Percentiles rank a stretch among this genome's conserved stretches.
Evolutionary conservation across 1,284 basidiomycete species (phyloP).

Genomic region (Violaceomyces palustris): DNA sequence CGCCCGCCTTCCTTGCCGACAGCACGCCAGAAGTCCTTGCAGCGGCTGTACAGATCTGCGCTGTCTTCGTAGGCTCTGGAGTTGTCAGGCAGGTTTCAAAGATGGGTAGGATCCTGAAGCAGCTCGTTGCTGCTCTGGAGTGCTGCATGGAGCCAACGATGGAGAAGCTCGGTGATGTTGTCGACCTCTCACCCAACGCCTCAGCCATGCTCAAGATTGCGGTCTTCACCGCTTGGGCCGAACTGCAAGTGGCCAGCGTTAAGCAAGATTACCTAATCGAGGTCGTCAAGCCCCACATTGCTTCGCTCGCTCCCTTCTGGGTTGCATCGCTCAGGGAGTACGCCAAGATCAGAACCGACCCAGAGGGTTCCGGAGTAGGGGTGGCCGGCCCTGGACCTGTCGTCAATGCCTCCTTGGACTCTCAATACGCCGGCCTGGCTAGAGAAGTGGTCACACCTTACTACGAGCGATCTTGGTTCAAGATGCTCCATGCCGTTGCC

Average conservation of each 20-base stretch:
- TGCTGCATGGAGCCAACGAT: slow-evolving; percentile 66
- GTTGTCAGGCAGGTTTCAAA: slow-evolving; percentile 80
- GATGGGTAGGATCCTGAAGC: slow-evolving; percentile 91
- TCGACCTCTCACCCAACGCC: slow-evolving; percentile 83
- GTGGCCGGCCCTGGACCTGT: slow-evolving; percentile 54
- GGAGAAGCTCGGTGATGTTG: slow-evolving; percentile 78
- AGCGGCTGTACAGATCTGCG: slow-evolving; percentile 86
- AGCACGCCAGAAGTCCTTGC: slow-evolving; percentile 92
- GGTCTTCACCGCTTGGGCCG: slow-evolving; percentile 90
- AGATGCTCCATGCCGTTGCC: slow-evolving; percentile 80
- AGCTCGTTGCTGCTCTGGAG: slow-evolving; percentile 73
- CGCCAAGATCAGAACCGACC: slow-evolving; percentile 75
- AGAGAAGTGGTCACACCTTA: slow-evolving; percentile 78
- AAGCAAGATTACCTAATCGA: slow-evolving; percentile 72
- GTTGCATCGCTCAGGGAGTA: slow-evolving; percentile 83
- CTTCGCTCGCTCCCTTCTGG: slow-evolving; percentile 76
- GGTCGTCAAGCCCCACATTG: slow-evolving; percentile 76
- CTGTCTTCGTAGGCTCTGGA: slow-evolving; percentile 91
- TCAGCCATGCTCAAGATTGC: slow-evolving; percentile 92
- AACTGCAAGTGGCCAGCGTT: slow-evolving; percentile 74
- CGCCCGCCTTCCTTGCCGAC: slow-evolving; percentile 89
- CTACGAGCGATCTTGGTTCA: slow-evolving; percentile 67
- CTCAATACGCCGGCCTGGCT: slow-evolving; percentile 77
- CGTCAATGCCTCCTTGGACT: slow-evolving; percentile 60
- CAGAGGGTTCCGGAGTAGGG: slow-evolving; percentile 58